Conservation (phyloP, 305 asterid species). For the Fraxinus angustifolia region DNA sequence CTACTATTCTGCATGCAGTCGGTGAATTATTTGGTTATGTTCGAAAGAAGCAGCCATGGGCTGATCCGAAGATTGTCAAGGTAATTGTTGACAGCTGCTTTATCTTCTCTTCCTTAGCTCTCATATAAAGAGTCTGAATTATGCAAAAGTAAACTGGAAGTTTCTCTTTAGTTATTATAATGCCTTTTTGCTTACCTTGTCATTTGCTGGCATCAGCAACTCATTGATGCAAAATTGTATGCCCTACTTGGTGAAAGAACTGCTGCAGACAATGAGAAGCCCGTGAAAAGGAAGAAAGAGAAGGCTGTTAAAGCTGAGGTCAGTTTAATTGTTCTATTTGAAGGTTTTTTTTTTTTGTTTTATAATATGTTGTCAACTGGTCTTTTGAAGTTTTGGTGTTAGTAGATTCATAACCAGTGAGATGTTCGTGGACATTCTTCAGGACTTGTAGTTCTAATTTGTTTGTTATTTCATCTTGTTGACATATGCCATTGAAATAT, state of each 20-base stretch:
- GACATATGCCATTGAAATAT: neutral
- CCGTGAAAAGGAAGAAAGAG: constrained; percentile 83
- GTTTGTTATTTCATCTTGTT: neutral
- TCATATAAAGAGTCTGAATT: neutral
- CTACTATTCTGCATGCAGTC: constrained; percentile 37
- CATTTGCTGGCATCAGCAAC: constrained; percentile 50
- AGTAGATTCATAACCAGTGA: neutral
- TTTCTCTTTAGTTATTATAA: neutral
- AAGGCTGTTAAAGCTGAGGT: constrained; percentile 77
- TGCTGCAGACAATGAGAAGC: constrained; percentile 83
- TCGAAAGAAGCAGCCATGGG: constrained; percentile 94
- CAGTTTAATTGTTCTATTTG: constrained; percentile 16
- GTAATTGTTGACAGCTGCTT: constrained; percentile 34
- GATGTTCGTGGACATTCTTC: neutral
- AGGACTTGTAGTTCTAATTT: neutral
- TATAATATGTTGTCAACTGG: neutral
- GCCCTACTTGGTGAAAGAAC: constrained; percentile 81
- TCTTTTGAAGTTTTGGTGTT: neutral
- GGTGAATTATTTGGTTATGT: constrained; percentile 75
- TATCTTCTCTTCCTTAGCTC: neutral
- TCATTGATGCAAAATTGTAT: constrained; percentile 61
- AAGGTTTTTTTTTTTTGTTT: neutral
- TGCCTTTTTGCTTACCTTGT: constrained; percentile 12
- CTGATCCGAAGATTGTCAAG: constrained; percentile 84
- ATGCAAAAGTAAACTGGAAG: neutral